Conservation (phyloP, 2,329 filamentous ascomycete genomes). For the Orbilia quercus region DNA sequence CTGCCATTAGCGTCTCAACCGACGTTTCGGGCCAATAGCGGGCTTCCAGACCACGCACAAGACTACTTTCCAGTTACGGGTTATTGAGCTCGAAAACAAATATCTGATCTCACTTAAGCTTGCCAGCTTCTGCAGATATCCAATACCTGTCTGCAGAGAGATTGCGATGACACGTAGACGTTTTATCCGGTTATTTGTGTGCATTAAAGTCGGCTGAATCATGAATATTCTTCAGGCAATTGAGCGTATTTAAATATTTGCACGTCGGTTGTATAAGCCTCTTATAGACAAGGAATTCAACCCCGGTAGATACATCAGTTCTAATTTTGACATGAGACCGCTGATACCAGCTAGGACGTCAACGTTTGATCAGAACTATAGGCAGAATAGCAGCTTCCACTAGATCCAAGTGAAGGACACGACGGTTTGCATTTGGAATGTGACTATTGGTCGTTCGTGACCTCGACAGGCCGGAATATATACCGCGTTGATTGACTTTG, state of each 20-base stretch:
- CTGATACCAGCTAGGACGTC: too few species aligned
- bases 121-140: background rate
- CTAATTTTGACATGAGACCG: too few species aligned
- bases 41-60: slow-evolving; percentile 17
- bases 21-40: slow-evolving; percentile 19
- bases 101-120: background rate
- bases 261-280: too few species aligned
- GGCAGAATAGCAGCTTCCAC: too few species aligned
- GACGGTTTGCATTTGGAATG: background rate
- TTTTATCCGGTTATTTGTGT: background rate
- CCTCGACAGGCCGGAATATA: background rate
- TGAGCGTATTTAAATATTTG: too few species aligned
- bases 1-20: slow-evolving; percentile 3
- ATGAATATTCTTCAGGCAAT: too few species aligned
- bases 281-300: too few species aligned
- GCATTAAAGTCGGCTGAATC: too few species aligned
- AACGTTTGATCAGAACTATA: too few species aligned
- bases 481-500: background rate
- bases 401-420: too few species aligned
- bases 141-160: background rate
- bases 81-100: background rate
- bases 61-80: slow-evolving; percentile 41
- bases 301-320: too few species aligned
- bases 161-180: background rate
- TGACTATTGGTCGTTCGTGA: background rate